Conservation (phyloP, 495 filamentous ascomycete genomes). For the Daldinia vernicosa region DNA sequence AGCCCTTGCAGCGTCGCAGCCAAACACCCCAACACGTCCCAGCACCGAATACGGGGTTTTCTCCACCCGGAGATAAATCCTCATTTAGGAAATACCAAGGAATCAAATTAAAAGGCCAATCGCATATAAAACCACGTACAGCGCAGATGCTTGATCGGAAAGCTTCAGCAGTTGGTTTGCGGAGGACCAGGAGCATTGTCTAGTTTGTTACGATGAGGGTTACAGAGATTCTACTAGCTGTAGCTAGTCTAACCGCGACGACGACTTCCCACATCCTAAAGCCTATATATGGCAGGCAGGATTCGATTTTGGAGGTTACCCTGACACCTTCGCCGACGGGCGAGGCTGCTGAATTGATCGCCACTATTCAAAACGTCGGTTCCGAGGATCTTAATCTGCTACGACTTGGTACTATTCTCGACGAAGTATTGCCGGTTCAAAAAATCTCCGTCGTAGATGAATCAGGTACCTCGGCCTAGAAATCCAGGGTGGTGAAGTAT, state of each 20-base stretch:
- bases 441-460: conserved; percentile 25
- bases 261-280: conserved; percentile 1
- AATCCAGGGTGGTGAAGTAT: not conserved
- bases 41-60: conserved; percentile 11
- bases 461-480: conserved; percentile 7
- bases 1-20: not conserved
- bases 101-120: not conserved
- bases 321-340: conserved; percentile 3
- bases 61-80: conserved; percentile 9
- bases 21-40: not conserved
- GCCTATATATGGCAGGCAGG: not conserved
- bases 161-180: not conserved
- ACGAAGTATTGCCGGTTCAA: conserved; percentile 28
- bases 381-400: conserved; percentile 29
- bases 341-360: conserved; percentile 24
- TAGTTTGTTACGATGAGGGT: conserved; percentile 15
- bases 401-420: conserved; percentile 29
- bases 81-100: not conserved
- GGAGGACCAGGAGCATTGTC: not conserved
- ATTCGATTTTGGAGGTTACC: conserved; percentile 21
- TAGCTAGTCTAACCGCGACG: conserved; percentile 4
- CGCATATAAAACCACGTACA: not conserved
- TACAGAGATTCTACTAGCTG: conserved; percentile 4
- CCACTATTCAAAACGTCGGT: conserved; percentile 27
- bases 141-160: not conserved